A percentile compares a stretch with the other conserved stretches of the same genome.
These are phyloP conservation scores for Balakata baccata DNA, from an alignment of 345 rosid genomes.

Conservation along the genomic window DNA sequence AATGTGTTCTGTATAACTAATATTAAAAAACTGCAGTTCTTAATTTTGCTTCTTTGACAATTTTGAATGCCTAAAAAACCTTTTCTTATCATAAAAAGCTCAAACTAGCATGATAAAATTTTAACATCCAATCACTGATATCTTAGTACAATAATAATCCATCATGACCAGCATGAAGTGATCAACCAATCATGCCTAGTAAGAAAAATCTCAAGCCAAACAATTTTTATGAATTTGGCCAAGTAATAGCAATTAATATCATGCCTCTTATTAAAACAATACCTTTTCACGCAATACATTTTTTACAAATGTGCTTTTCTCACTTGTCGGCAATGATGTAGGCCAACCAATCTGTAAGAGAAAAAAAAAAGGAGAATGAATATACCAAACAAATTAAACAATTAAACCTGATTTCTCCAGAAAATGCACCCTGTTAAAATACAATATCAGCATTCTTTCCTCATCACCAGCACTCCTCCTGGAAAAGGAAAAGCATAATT, in stretches of 20 bases:
- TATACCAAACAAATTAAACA: conserved; percentile 5
- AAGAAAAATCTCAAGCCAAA: not conserved
- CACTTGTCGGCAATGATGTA: conserved; percentile 79
- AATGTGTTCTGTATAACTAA: no score
- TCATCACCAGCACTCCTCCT: conserved; percentile 88
- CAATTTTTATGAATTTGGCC: not conserved
- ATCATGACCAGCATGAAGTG: conserved; percentile 1
- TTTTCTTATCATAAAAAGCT: no score
- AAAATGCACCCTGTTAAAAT: conserved; percentile 62
- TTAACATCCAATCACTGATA: not conserved
- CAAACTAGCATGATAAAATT: not conserved
- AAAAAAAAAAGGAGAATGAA: not conserved
- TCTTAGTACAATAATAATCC: not conserved
- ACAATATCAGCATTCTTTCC: conserved; percentile 79
- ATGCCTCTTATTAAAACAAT: conserved; percentile 9
- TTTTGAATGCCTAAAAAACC: no score
- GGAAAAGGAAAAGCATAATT: conserved; percentile 18
- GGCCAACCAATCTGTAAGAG: conserved; percentile 91
- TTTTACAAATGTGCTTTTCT: conserved; percentile 65
- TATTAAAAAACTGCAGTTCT: not conserved
- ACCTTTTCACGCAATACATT: conserved; percentile 77
- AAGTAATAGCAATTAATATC: not conserved
- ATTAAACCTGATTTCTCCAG: not conserved
- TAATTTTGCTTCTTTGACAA: not conserved
- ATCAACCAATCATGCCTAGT: not conserved